Conservation (phyloP, 768 basidiomycete genomes). For the Grammothele lineata region DNA sequence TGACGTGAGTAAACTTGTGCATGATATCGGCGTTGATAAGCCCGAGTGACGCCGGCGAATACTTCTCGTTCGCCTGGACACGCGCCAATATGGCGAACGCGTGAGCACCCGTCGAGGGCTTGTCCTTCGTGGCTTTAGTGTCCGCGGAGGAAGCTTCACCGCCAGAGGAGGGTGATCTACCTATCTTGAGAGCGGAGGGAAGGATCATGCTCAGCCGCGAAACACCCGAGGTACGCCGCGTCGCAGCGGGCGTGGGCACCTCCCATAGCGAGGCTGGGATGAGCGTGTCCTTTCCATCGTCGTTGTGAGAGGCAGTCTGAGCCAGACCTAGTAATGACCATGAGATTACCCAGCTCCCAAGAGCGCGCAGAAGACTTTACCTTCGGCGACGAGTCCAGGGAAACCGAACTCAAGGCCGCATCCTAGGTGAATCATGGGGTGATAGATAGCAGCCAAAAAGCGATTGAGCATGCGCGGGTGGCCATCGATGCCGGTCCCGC, state of each 20-base stretch:
- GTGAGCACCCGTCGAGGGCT: slow-evolving; percentile 32
- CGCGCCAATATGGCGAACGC: slow-evolving; percentile 52
- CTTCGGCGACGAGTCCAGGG: slow-evolving; percentile 59
- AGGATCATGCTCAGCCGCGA: no score
- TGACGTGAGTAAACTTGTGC: slow-evolving; percentile 9
- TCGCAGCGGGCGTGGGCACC: no score
- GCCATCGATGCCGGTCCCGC: slow-evolving; percentile 13
- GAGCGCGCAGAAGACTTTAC: slow-evolving; percentile 27
- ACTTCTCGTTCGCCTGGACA: slow-evolving; percentile 46
- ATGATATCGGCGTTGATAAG: not conserved
- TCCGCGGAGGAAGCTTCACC: no score
- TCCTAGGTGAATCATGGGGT: slow-evolving; percentile 61
- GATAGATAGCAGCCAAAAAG: slow-evolving; percentile 47
- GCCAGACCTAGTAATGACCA: slow-evolving; percentile 42
- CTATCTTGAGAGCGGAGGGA: no score
- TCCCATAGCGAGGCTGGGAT: slow-evolving; percentile 26
- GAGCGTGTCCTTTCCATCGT: slow-evolving; percentile 30
- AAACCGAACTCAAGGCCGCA: slow-evolving; percentile 61
- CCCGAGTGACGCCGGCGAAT: slow-evolving; percentile 9
- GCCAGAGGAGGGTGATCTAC: no score
- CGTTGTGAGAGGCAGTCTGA: slow-evolving; percentile 44
- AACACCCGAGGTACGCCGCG: no score
- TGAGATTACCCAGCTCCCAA: not conserved
- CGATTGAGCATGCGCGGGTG: slow-evolving; percentile 57
- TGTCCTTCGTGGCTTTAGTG: no score